Conservation (phyloP, 352 stramenopile species). For the Pythium plurisporium region DNA sequence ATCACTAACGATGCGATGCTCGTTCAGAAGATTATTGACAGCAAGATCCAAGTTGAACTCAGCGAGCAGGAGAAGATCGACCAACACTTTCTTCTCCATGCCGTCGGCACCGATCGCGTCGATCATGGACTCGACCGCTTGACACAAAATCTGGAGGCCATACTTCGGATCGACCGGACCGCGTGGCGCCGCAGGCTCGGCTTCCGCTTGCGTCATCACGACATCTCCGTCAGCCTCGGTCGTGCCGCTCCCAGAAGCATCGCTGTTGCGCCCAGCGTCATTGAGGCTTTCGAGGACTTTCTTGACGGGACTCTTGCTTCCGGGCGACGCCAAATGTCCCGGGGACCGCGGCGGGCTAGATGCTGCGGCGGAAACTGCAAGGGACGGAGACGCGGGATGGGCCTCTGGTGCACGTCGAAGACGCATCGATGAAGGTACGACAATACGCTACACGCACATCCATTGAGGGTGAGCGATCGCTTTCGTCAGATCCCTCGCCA, state of each 20-base stretch:
- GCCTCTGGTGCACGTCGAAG: constrained; percentile 62
- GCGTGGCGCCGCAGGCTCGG: constrained; percentile 8
- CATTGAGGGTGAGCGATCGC: too few species aligned
- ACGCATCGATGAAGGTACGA: constrained; percentile 63
- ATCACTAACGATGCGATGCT: constrained; percentile 72
- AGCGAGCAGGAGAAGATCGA: constrained; percentile 66
- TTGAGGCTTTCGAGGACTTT: constrained; percentile 7
- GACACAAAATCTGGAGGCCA: constrained; percentile 66
- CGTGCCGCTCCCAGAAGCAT: not conserved
- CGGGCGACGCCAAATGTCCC: not conserved
- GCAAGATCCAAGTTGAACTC: constrained; percentile 79
- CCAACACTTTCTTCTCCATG: constrained; percentile 68
- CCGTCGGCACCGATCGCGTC: constrained; percentile 55
- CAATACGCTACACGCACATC: constrained; percentile 42
- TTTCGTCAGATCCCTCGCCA: not conserved
- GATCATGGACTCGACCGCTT: constrained; percentile 78
- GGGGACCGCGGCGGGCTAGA: constrained; percentile 13
- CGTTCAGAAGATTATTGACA: constrained; percentile 81
- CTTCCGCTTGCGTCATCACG: constrained; percentile 42
- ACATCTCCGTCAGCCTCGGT: constrained; percentile 59
- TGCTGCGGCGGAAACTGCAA: not conserved
- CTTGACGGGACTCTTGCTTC: constrained; percentile 22
- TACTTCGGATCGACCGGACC: constrained; percentile 66
- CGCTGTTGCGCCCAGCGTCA: constrained; percentile 6
- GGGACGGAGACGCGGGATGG: constrained; percentile 18